Base-by-base conservation (phyloP, 1,284 basidiomycete genomes). In the Wallemia mellicola region DNA sequence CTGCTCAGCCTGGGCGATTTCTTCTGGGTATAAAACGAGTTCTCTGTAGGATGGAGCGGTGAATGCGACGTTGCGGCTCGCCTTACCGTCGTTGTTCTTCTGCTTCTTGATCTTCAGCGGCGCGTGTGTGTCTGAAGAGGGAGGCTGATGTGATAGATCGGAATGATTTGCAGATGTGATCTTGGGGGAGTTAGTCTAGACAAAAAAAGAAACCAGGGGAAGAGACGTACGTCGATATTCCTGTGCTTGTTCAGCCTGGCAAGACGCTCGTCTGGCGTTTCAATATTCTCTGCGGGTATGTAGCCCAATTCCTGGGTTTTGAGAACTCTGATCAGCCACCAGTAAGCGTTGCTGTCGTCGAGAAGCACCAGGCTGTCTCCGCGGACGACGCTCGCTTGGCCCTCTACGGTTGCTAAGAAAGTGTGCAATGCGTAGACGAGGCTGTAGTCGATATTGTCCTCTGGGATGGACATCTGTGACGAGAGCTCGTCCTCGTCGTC, bases 271-370 rank as follows among this genome's bases (percentile, higher is more conserved):
- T 89, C 95, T 0, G 92, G 94, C 0, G 94, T 98, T 71, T 98
- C 94, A 66, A 98, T 95, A 70, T 98, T 98, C 73, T 99, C 92
- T 0, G 92, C 92, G 19, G 92, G 92, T 59, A 99, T 98, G 70
- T 98, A 98, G 1, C 92, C 92, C n/a, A 99, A 87, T 67, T 95
- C 91, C 70, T 96, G 88, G 1, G 86, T 95, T 74, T 91, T 96
- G 65, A 95, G 78, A 2, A 94, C 89, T 59, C 87, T 79, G 19
- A 95, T 88, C 58, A 94, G 81, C 89, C 89, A 94, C 89, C 89
- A 94, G 71, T 94, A 95, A 69, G 84, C 87, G 71, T 95, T 94
- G 62, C 82, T 86, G 69, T 95, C 89, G 71, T 95, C 89, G 76
- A 94, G 85, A 54, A 95, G 74, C 66, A 87, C 82, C 32, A 95